Evolutionary conservation across 1,284 basidiomycete species (phyloP).

Genomic region (Cerrena zonata): DNA sequence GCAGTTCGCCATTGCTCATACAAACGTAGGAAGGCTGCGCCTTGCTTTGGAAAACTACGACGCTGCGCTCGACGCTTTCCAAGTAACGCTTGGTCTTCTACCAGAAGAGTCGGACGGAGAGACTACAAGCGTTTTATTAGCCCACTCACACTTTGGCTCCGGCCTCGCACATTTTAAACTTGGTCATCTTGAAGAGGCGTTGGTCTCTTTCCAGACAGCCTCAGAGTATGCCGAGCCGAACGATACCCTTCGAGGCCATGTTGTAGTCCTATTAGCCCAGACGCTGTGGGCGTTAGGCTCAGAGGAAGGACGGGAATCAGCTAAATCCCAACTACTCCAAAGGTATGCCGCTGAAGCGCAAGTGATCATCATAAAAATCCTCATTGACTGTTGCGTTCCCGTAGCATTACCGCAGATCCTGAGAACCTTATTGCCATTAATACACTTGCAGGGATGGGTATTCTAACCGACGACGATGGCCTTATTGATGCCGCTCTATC

Average conservation of each 20-base stretch:
- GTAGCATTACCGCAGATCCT: slow-evolving; percentile 61
- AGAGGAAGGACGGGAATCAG: slow-evolving; percentile 69
- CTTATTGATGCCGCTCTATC: slow-evolving; percentile 83
- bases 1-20: slow-evolving; percentile 77
- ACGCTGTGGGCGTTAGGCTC: slow-evolving; percentile 77
- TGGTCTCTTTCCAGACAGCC: slow-evolving; percentile 64
- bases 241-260: slow-evolving; percentile 52
- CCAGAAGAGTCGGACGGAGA: slow-evolving; percentile 38
- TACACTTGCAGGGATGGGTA: slow-evolving; percentile 80
- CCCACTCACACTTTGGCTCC: slow-evolving; percentile 66
- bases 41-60: slow-evolving; percentile 57
- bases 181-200: slow-evolving; percentile 56
- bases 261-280: slow-evolving; percentile 73
- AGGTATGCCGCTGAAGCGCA: slow-evolving; percentile 49
- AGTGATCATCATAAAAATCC: slow-evolving; percentile 7
- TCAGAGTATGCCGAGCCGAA: slow-evolving; percentile 51
- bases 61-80: slow-evolving; percentile 65
- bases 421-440: slow-evolving; percentile 77
- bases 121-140: slow-evolving; percentile 37
- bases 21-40: slow-evolving; percentile 76
- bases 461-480: slow-evolving; percentile 71
- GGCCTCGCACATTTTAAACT: slow-evolving; percentile 70
- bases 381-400: slow-evolving; percentile 5
- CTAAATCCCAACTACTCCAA: slow-evolving; percentile 78
- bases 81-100: slow-evolving; percentile 71